A percentile compares a stretch with the other conserved stretches of the same genome.
These are phyloP conservation scores for Arthrobotrys sphaeroides DNA, from an alignment of 2,329 filamentous ascomycete species.

Conservation along the genomic window DNA sequence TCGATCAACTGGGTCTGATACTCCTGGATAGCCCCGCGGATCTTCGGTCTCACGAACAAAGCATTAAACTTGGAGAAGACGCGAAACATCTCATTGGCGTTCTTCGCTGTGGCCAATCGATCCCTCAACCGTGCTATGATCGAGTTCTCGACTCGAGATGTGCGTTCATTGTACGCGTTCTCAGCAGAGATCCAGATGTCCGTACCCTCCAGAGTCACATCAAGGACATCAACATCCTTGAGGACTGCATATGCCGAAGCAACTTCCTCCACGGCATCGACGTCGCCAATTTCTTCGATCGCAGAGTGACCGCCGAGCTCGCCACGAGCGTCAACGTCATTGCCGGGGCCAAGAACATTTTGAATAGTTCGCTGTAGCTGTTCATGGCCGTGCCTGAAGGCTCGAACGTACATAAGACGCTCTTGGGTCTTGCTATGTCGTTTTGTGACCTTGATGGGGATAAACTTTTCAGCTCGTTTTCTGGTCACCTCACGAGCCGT, in stretches of 20 bases:
- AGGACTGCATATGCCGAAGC: slow-evolving; percentile 91
- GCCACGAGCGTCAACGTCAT: slow-evolving; percentile 59
- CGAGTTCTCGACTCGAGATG: slow-evolving; percentile 95
- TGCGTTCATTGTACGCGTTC: slow-evolving; percentile 95
- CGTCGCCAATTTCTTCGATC: slow-evolving; percentile 93
- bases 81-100: slow-evolving; percentile 99
- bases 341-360: slow-evolving; percentile 86
- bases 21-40: slow-evolving; percentile 94
- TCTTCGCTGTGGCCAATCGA: slow-evolving; percentile 92
- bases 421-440: slow-evolving; percentile 89
- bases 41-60: slow-evolving; percentile 97
- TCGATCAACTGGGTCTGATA: slow-evolving; percentile 98
- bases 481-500: slow-evolving; percentile 94
- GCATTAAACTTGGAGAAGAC: slow-evolving; percentile 99
- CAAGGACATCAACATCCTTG: slow-evolving; percentile 92
- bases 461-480: slow-evolving; percentile 95
- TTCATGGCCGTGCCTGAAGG: slow-evolving; percentile 96
- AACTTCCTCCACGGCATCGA: slow-evolving; percentile 96
- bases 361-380: slow-evolving; percentile 96
- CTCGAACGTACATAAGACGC: slow-evolving; percentile 89
- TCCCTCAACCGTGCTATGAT: slow-evolving; percentile 95
- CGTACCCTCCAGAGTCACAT: slow-evolving; percentile 89
- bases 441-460: slow-evolving; percentile 93
- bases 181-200: slow-evolving; percentile 92
- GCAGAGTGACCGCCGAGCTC: slow-evolving; percentile 72